phyloP scores from a whole-genome alignment of 2,329 filamentous ascomycete species.

The Phaeosphaeria sp. region DNA sequence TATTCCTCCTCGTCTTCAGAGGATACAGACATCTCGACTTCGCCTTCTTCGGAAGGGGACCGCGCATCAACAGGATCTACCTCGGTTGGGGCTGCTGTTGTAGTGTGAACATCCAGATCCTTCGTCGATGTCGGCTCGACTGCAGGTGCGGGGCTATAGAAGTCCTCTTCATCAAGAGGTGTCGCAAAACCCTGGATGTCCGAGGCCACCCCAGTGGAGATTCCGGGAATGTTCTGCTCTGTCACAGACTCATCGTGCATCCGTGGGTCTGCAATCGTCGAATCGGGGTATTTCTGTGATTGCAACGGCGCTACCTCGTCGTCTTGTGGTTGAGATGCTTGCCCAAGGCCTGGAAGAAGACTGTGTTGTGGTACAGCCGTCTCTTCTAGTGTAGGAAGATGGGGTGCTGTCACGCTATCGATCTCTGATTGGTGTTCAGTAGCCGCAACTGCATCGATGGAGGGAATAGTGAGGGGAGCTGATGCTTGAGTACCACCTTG shows the following conservation, averaged over 20 bases:
- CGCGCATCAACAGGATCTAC: neutral
- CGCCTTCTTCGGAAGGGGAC: conserved; percentile 40
- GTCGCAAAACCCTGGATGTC: conserved; percentile 20
- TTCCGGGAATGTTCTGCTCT: neutral
- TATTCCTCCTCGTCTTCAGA: conserved; percentile 40
- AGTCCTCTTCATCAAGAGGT: conserved; percentile 42
- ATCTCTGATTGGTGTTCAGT: neutral
- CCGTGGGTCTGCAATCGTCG: neutral
- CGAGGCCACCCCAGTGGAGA: neutral
- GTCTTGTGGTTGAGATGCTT: neutral
- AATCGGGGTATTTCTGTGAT: neutral
- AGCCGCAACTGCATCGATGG: neutral
- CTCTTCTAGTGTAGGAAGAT: neutral
- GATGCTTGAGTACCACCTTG: neutral
- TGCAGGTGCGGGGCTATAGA: conserved; percentile 41
- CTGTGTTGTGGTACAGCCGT: conserved; percentile 5
- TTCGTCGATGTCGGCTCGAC: neutral
- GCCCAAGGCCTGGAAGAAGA: conserved; percentile 24
- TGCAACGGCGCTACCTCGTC: neutral
- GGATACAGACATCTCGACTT: conserved; percentile 45
- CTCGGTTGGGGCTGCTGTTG: conserved; percentile 1
- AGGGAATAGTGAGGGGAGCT: neutral
- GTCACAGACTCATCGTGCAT: neutral
- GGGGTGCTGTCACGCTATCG: neutral
- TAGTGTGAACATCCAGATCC: conserved; percentile 5